Percentiles rank a stretch among this genome's conserved stretches.
These are phyloP conservation scores for Linanthus parryae DNA, from an alignment of 148 eudicot genomes.

Conservation along the genomic window DNA sequence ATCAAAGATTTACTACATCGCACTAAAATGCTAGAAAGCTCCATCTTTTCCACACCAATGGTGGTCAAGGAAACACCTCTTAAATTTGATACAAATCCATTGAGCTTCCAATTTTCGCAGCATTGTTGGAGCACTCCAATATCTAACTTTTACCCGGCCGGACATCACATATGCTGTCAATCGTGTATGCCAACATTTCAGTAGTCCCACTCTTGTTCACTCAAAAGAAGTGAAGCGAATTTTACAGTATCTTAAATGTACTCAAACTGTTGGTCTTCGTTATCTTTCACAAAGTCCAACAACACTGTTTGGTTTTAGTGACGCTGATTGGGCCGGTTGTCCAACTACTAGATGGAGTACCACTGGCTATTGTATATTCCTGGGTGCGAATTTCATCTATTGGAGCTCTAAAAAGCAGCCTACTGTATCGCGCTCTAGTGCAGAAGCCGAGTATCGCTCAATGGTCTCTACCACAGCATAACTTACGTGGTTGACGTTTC, in stretches of 20 bases:
- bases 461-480: background rate
- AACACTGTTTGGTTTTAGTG: too few species aligned
- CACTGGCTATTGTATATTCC: background rate
- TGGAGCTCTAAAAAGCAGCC: too few species aligned
- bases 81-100: background rate
- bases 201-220: background rate
- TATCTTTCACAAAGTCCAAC: too few species aligned
- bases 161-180: background rate
- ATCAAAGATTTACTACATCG: too few species aligned
- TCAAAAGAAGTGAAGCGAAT: background rate
- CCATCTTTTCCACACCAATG: background rate
- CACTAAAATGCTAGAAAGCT: background rate
- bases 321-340: too few species aligned
- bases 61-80: background rate
- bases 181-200: background rate
- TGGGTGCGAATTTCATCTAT: too few species aligned
- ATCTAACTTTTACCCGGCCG: background rate
- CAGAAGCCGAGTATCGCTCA: background rate
- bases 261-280: background rate
- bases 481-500: conserved; percentile 1
- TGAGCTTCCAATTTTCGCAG: background rate
- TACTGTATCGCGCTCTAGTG: background rate
- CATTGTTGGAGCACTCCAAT: background rate
- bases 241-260: background rate
- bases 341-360: background rate